These are phyloP conservation scores for Leccinum longicurvipes DNA, from an alignment of 768 basidiomycete genomes.

Conservation along the genomic window DNA sequence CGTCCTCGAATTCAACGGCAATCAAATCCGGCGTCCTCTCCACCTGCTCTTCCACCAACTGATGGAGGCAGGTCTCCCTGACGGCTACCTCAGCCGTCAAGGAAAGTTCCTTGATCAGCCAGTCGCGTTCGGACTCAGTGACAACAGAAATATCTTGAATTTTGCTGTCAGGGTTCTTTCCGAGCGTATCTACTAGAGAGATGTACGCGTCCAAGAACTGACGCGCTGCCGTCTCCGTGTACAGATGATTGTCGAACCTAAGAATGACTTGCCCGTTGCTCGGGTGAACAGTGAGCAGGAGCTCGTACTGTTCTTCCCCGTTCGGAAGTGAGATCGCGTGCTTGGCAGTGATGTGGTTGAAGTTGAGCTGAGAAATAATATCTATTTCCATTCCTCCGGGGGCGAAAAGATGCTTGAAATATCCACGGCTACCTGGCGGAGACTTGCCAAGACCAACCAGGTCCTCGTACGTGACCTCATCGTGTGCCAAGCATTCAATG, in stretches of 20 bases:
- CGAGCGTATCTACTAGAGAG: slow-evolving; percentile 25
- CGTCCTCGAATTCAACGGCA: slow-evolving; percentile 28
- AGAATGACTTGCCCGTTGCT: slow-evolving; percentile 24
- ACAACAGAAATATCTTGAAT: slow-evolving; percentile 20
- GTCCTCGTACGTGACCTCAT: slow-evolving; percentile 31
- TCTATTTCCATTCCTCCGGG: slow-evolving; percentile 12
- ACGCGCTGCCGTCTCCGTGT: slow-evolving; percentile 26
- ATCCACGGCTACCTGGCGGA: slow-evolving; percentile 22
- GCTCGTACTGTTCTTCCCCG: slow-evolving; percentile 25
- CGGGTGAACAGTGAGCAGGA: slow-evolving; percentile 25
- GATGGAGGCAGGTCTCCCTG: slow-evolving; percentile 18
- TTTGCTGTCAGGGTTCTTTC: slow-evolving; percentile 7
- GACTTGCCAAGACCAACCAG: slow-evolving; percentile 27
- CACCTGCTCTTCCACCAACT: slow-evolving; percentile 16
- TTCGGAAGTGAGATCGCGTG: slow-evolving; percentile 24
- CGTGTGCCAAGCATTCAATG: slow-evolving; percentile 23
- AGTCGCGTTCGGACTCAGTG: slow-evolving; percentile 11
- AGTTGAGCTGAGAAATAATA: slow-evolving; percentile 21
- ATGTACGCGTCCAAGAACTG: slow-evolving; percentile 31
- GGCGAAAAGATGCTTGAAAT: slow-evolving; percentile 33
- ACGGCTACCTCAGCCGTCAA: slow-evolving; percentile 12
- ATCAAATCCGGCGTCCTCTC: slow-evolving; percentile 19
- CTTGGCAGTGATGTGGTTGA: slow-evolving; percentile 13
- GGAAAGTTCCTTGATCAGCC: slow-evolving; percentile 26
- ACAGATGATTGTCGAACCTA: slow-evolving; percentile 29